A percentile compares a stretch with the other conserved stretches of the same genome.
These are phyloP conservation scores for Cubamyces lactineus DNA, from an alignment of 768 basidiomycete species.

Conservation along the genomic window DNA sequence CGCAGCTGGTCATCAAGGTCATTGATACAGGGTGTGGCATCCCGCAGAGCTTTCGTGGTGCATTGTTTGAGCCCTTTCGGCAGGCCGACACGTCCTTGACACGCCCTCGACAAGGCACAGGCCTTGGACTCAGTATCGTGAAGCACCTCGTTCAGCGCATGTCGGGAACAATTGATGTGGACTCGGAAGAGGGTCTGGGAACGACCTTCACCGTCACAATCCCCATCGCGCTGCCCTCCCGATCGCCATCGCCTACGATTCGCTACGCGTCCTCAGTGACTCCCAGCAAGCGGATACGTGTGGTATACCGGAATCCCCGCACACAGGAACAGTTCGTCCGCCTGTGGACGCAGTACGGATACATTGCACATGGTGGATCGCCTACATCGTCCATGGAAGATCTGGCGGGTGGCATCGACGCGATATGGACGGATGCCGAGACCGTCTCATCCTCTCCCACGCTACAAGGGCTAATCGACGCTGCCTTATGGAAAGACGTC, in stretches of 20 bases:
- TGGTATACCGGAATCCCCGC: constrained; percentile 29
- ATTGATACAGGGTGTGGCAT: constrained; percentile 36
- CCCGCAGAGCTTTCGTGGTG: constrained; percentile 30
- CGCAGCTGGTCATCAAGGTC: constrained; percentile 28
- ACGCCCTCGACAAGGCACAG: constrained; percentile 33
- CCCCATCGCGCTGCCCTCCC: constrained; percentile 25
- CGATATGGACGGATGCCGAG: constrained; percentile 32
- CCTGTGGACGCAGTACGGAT: constrained; percentile 28
- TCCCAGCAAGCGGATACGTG: constrained; percentile 26
- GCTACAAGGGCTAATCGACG: constrained; percentile 24
- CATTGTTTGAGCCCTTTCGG: constrained; percentile 35
- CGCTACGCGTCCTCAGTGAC: not conserved
- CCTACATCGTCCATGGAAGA: constrained; percentile 8
- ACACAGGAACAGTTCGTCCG: constrained; percentile 28
- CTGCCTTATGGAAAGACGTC: not conserved
- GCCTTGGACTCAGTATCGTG: constrained; percentile 36
- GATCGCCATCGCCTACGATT: constrained; percentile 6
- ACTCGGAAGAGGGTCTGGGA: constrained; percentile 31
- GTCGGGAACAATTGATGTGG: constrained; percentile 34
- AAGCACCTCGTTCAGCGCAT: constrained; percentile 37
- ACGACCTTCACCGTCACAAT: constrained; percentile 33
- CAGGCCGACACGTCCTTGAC: constrained; percentile 35
- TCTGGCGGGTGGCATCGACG: constrained; percentile 25
- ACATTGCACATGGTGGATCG: constrained; percentile 7
- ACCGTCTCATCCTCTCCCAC: constrained; percentile 21